phyloP scores from a whole-genome alignment of 306 rosid genomes.

The Prinsepia uniflora region DNA sequence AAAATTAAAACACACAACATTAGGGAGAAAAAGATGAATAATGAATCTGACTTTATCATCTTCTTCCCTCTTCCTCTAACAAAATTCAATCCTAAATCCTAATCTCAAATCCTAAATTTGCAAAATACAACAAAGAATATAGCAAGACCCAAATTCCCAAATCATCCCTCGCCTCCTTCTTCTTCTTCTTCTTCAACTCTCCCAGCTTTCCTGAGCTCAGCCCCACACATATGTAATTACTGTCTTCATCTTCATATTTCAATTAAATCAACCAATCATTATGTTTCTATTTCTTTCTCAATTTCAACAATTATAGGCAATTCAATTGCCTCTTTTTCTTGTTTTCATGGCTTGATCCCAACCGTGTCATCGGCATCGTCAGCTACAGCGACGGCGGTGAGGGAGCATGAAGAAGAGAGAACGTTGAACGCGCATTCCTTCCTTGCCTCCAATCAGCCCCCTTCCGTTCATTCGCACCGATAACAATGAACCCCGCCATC shows the following conservation, averaged over 20 bases:
- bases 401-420: too few species aligned
- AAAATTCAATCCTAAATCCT: too few species aligned
- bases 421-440: too few species aligned
- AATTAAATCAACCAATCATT: not conserved
- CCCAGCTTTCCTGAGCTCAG: not conserved
- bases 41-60: too few species aligned
- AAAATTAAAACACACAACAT: too few species aligned
- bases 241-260: not conserved
- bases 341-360: not conserved
- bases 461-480: too few species aligned
- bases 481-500: too few species aligned
- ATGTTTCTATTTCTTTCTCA: constrained; percentile 6
- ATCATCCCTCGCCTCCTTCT: not conserved
- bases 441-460: too few species aligned
- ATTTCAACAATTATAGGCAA: not conserved
- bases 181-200: not conserved
- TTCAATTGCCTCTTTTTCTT: not conserved
- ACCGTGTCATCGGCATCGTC: constrained; percentile 42
- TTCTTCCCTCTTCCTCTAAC: too few species aligned
- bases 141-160: not conserved
- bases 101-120: too few species aligned
- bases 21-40: too few species aligned
- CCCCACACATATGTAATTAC: not conserved
- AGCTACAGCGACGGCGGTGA: constrained; percentile 23
- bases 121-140: too few species aligned